Evolutionary conservation across 192 early-diverging fungal species (phyloP).

Genomic region (Umbelopsis vinacea): DNA sequence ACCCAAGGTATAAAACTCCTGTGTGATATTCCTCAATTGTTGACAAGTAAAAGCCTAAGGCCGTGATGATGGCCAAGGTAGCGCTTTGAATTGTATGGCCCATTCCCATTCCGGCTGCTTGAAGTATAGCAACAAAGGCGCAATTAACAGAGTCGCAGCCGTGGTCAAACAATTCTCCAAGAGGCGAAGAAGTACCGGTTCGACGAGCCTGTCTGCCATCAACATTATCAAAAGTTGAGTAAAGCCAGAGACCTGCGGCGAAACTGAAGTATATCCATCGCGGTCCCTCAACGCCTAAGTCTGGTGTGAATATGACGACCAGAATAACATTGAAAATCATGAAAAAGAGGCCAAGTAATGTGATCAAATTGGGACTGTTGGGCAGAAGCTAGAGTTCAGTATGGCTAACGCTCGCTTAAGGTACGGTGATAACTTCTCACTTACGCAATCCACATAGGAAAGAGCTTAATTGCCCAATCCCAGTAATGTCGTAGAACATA

Average conservation of each 20-base stretch:
- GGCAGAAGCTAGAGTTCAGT: not conserved
- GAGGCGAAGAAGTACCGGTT: constrained; percentile 75
- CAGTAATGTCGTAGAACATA: constrained; percentile 88
- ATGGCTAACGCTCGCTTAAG: not conserved
- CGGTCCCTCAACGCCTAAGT: constrained; percentile 67
- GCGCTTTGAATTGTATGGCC: constrained; percentile 72
- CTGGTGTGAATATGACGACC: constrained; percentile 70
- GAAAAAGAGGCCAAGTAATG: constrained; percentile 78
- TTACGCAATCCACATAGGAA: constrained; percentile 94
- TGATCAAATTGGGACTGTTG: constrained; percentile 79
- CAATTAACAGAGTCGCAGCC: constrained; percentile 89
- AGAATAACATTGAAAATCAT: constrained; percentile 75
- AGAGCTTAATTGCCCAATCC: constrained; percentile 85
- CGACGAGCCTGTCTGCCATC: constrained; percentile 86
- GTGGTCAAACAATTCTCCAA: constrained; percentile 87
- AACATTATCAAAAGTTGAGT: constrained; percentile 90
- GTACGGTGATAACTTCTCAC: constrained; percentile 29
- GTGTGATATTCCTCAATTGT: constrained; percentile 94
- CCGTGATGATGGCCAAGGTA: constrained; percentile 64
- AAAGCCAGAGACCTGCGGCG: constrained; percentile 81
- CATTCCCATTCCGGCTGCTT: constrained; percentile 73
- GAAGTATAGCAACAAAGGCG: constrained; percentile 73
- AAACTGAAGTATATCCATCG: constrained; percentile 77
- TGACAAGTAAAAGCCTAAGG: constrained; percentile 81
- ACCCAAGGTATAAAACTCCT: constrained; percentile 80